Base-by-base conservation (phyloP, 176 grass and related monocot species). In the Cocos nucifera region DNA sequence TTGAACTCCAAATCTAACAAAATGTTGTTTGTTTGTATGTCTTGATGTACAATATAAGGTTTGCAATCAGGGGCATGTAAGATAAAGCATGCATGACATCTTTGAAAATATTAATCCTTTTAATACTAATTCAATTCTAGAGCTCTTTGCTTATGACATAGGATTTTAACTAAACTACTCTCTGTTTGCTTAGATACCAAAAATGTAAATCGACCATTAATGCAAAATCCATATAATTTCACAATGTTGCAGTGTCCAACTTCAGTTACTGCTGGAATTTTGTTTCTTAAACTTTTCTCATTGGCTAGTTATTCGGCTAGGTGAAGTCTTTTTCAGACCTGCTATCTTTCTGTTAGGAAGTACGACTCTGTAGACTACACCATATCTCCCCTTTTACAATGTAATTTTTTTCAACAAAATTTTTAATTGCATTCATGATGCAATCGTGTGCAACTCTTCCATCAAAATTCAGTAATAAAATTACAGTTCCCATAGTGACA, bases 51-150 rank as follows among this genome's bases (percentile, higher is more conserved):
- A 24, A 27, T 58, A 12, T 18, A 18, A 5, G 20, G 62, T 10
- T n/a, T 6, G 14, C 19, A 63, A 50, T 63, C 39, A 50, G 50
- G 39, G 20, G 35, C 35, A 23, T 50, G 61, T 63, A 63, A 4
- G 6, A 71, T 17, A 71, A 12, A 49, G 67, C 55, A 59, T 17
- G 17, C 44, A 26, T n/a, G 10, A 51, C 55, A 60, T 60, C 68
- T 23, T 25, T 71, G 6, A 75, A 14, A n/a, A 75, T 49, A 18
- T 23, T 12, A 8, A 39, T 59, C 15, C 63, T 68, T 22, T 68
- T 76, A 16, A 4, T 6, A 6, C 73, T 52, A 68, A 51, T 76
- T 30, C 53, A 76, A 52, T 23, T 61, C 64, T 6, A 9, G 19
- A 18, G 17, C 18, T 55, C 17, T 64, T 27, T 0, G 4, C 32